Base-by-base conservation (phyloP, 805 yeast genomes). In the Metschnikowia orientalis region DNA sequence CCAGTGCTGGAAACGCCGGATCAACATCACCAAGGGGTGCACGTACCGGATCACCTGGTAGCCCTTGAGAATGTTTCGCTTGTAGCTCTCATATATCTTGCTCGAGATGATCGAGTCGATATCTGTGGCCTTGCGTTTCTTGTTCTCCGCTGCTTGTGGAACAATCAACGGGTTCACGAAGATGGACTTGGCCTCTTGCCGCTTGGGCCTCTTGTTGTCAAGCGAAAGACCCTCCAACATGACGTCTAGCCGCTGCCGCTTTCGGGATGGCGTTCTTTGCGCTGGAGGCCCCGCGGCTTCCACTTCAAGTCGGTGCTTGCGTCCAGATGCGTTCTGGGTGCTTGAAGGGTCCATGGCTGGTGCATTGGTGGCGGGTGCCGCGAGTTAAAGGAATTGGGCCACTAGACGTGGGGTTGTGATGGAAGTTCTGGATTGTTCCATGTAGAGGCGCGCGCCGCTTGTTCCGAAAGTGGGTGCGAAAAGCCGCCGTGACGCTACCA, bases 1-100 rank as follows among this genome's bases (percentile, higher is more conserved):
- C 71, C 71, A 66, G 26, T 32, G 23, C 36, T 63, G 64, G 38
- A 61, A 63, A 23, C 47, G 51, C 18, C 42, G 45, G 3, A 47
- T 38, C 10, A 65, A 33, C 13, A 65, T 14, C 8, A 47, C 35
- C n/a, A 42, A 31, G n/a, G 50, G 52, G 35, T 48, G 51, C 34
- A 50, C 52, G 50, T 59, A 55, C 16, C 28, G 42, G 13, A 61
- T 43, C 11, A 64, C 26, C 26, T 47, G 43, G 15, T 45, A 27
- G 15, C 49, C 46, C 6, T 45, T 41, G 14, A 34, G 26, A n/a
- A 50, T 34, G 8, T 48, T 41, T 14, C 38, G 27, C 23, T 48
- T 44, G 45, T 48, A 55, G 26, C 50, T 57, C 25, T 44, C 42
- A 12, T 43, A 38, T 20, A 61, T 38, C 35, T 48, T 57, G 19